Conservation (phyloP, 345 rosid species). For the Carallia pectinifolia region DNA sequence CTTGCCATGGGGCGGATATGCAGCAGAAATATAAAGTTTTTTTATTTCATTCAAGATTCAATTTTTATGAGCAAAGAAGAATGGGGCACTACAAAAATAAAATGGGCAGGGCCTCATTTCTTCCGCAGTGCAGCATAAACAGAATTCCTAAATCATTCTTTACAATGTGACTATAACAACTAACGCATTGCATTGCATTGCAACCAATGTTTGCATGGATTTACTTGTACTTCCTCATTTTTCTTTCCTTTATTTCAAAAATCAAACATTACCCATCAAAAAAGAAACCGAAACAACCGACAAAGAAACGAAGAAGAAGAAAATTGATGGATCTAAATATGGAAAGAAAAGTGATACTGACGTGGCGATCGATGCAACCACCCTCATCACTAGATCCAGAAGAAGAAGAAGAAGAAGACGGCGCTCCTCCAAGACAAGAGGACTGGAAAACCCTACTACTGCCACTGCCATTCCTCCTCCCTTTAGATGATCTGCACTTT, state of each 20-base stretch:
- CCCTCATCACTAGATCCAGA: constrained; percentile 54
- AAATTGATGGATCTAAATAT: not conserved
- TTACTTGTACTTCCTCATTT: too few relatives aligned
- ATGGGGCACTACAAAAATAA: too few relatives aligned
- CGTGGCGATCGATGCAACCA: constrained; percentile 37
- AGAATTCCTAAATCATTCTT: too few relatives aligned
- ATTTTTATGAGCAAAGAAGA: too few relatives aligned
- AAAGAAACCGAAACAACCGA: not conserved
- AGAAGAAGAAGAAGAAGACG: not conserved
- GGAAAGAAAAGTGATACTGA: constrained; percentile 8
- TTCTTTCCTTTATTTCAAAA: not conserved
- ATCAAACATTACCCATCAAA: not conserved
- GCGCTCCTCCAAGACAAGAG: constrained; percentile 59
- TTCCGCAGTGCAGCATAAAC: too few relatives aligned
- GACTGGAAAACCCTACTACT: constrained; percentile 56
- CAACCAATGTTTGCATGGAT: too few relatives aligned
- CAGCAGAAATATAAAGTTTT: too few relatives aligned
- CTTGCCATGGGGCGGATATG: too few relatives aligned
- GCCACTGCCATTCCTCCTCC: not conserved
- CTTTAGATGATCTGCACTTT: constrained; percentile 43
- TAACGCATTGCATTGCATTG: too few relatives aligned
- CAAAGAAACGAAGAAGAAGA: not conserved
- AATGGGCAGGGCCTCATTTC: too few relatives aligned
- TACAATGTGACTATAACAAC: too few relatives aligned
- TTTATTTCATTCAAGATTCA: too few relatives aligned